Base-by-base conservation (phyloP, 768 basidiomycete species). In the Macrolepiota fuliginosa region DNA sequence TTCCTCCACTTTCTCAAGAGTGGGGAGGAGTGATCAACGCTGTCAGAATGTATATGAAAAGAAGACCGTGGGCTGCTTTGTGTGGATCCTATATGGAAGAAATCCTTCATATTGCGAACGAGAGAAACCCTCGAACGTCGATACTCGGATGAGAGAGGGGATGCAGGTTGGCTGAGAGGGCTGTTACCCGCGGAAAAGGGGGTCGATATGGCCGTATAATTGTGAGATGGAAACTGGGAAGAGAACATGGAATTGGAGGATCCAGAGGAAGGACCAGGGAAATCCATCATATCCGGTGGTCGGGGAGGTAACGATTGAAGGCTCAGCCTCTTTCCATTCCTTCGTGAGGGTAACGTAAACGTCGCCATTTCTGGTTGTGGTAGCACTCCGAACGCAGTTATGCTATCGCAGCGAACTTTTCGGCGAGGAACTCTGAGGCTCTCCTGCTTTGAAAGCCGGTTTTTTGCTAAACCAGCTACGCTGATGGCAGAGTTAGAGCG, bases 371-470 rank as follows among this genome's bases (percentile, higher is more conserved):
- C 64, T 12, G 72, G 56, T 59, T 64, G 61, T 13, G 72, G 58
- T 60, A 63, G 58, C 42, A 61, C 68, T 29, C 76, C 75, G 25
- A 69, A 58, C 10, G 77, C 69, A 50, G 79, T 79, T 36, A 73
- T 47, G 40, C 66, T 69, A 25, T 72, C 70, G 29, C 82, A 76
- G 4, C 52, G 60, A 10, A 85, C 83, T 70, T 77, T 84, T 64
- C 83, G 79, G 58, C 89, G 77, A 27, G 84, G 82, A 50, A 90
- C 83, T 25, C 87, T 81, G 22, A 91, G 82, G 54, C 88, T 90
- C 70, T 91, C 89, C 65, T 89, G 86, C 66, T 81, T 84, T 6
- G 81, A 84, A 59, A 90, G 76, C 32, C 84, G 81, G 71, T 75
- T 83, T 65, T 84, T 85, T 15, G 85, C 81, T 81, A 88, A 82